A percentile compares a stretch with the other conserved stretches of the same genome.
phyloP scores from a whole-genome alignment of 306 rosid genomes.

The Ziziphus jujuba region DNA sequence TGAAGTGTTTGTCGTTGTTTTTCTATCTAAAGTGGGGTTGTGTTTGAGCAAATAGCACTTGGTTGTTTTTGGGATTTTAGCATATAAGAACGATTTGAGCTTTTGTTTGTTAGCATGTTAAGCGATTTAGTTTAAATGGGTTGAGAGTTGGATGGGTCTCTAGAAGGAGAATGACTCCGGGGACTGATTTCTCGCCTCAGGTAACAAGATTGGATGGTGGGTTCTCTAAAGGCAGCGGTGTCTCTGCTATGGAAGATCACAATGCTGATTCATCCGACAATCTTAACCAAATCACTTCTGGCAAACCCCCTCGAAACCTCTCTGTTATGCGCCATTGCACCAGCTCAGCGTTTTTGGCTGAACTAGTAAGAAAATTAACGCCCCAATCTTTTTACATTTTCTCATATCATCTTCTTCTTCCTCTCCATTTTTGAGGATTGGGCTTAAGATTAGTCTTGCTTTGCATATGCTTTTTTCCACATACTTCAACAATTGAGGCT shows the following conservation, averaged over 20 bases:
- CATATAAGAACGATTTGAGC: constrained; percentile 10
- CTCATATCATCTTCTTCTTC: neutral
- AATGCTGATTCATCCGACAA: constrained; percentile 41
- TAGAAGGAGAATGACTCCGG: constrained; percentile 44
- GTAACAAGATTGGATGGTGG: constrained; percentile 25
- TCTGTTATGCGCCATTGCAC: constrained; percentile 46
- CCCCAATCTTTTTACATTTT: neutral
- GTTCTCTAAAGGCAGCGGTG: constrained; percentile 25
- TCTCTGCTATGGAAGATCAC: constrained; percentile 45
- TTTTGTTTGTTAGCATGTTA: constrained; percentile 17
- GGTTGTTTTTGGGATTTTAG: constrained; percentile 20
- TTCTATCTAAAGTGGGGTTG: constrained; percentile 24
- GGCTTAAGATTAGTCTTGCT: neutral
- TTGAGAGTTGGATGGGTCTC: constrained; percentile 23
- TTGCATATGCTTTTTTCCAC: too few relatives aligned
- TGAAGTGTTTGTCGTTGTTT: constrained; percentile 28
- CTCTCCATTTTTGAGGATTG: constrained; percentile 3
- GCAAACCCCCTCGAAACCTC: constrained; percentile 60
- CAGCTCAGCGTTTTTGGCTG: constrained; percentile 52
- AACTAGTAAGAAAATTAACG: constrained; percentile 41
- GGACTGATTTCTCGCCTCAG: constrained; percentile 33
- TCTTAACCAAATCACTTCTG: constrained; percentile 29
- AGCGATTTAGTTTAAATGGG: constrained; percentile 20
- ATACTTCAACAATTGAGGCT: neutral
- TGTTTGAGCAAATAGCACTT: constrained; percentile 20